Conservation (phyloP, 768 basidiomycete genomes). For the Tubosaeta sp. region DNA sequence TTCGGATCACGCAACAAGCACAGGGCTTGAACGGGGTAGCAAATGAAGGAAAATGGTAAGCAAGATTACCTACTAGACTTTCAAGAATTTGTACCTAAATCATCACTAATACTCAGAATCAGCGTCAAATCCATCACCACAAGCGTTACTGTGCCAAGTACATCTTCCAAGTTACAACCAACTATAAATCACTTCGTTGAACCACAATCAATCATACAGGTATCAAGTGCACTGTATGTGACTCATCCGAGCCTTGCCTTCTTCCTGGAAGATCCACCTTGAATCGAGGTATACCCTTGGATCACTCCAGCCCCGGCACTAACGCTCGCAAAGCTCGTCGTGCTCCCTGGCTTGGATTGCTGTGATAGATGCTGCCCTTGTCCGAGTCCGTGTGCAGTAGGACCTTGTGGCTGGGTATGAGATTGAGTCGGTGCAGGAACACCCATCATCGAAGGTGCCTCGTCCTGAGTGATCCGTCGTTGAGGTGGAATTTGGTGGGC, state of each 20-base stretch:
- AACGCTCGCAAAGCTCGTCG: slow-evolving; percentile 58
- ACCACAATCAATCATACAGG: background rate
- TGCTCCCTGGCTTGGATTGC: slow-evolving; percentile 52
- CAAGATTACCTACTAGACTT: background rate
- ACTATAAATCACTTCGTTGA: too few relatives aligned
- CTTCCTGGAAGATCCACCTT: slow-evolving; percentile 47
- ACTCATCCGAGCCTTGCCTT: slow-evolving; percentile 52
- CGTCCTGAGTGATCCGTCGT: slow-evolving; percentile 88
- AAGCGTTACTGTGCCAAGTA: too few relatives aligned
- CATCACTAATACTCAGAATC: too few relatives aligned
- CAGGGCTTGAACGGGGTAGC: slow-evolving; percentile 2
- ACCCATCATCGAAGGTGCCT: slow-evolving; percentile 83
- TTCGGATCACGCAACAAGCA: slow-evolving; percentile 7
- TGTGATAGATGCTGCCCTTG: slow-evolving; percentile 39
- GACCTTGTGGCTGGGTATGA: slow-evolving; percentile 39
- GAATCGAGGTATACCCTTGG: slow-evolving; percentile 27
- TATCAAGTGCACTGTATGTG: too few relatives aligned
- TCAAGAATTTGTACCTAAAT: too few relatives aligned
- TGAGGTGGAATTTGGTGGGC: slow-evolving; percentile 75
- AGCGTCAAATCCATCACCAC: too few relatives aligned
- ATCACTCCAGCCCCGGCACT: slow-evolving; percentile 47
- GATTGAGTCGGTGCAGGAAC: slow-evolving; percentile 44
- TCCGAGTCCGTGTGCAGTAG: slow-evolving; percentile 44
- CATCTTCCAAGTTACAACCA: too few relatives aligned
- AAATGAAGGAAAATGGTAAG: background rate